These are phyloP conservation scores for Glonium stellatum DNA, from an alignment of 495 filamentous ascomycete species.

Conservation along the genomic window DNA sequence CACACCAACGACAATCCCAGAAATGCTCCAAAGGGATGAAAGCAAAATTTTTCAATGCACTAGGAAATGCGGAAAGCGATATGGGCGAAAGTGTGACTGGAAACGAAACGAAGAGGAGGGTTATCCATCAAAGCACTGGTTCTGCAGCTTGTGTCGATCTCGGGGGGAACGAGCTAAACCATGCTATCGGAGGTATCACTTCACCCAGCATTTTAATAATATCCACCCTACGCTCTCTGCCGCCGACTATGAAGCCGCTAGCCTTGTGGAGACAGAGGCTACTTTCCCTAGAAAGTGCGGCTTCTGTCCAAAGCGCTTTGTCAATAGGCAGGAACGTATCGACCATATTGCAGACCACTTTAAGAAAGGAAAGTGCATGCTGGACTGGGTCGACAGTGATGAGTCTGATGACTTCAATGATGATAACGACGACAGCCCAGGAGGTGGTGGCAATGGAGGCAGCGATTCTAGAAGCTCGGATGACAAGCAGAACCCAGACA, in stretches of 20 bases:
- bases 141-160: slow-evolving; percentile 18
- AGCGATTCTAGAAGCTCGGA: neutral
- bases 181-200: slow-evolving; percentile 26
- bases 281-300: slow-evolving; percentile 24
- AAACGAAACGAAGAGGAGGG: slow-evolving; percentile 29
- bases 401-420: slow-evolving; percentile 8
- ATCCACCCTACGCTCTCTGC: slow-evolving; percentile 19
- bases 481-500: slow-evolving; percentile 4
- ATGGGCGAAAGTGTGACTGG: slow-evolving; percentile 30
- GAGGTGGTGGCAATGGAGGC: slow-evolving; percentile 5
- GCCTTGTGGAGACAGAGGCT: slow-evolving; percentile 16
- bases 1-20: slow-evolving; percentile 13
- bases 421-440: slow-evolving; percentile 13
- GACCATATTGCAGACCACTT: slow-evolving; percentile 29
- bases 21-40: slow-evolving; percentile 14
- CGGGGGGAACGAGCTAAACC: slow-evolving; percentile 24
- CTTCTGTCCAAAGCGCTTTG: slow-evolving; percentile 23
- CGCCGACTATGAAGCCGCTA: slow-evolving; percentile 17
- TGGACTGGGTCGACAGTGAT: slow-evolving; percentile 23
- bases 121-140: slow-evolving; percentile 26
- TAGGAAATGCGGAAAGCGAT: slow-evolving; percentile 26
- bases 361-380: slow-evolving; percentile 26
- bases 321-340: slow-evolving; percentile 22
- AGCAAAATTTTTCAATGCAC: slow-evolving; percentile 29
- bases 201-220: slow-evolving; percentile 29